Evolutionary conservation across 495 filamentous ascomycete species (phyloP).

Genomic region (Penicillium riverlandense): DNA sequence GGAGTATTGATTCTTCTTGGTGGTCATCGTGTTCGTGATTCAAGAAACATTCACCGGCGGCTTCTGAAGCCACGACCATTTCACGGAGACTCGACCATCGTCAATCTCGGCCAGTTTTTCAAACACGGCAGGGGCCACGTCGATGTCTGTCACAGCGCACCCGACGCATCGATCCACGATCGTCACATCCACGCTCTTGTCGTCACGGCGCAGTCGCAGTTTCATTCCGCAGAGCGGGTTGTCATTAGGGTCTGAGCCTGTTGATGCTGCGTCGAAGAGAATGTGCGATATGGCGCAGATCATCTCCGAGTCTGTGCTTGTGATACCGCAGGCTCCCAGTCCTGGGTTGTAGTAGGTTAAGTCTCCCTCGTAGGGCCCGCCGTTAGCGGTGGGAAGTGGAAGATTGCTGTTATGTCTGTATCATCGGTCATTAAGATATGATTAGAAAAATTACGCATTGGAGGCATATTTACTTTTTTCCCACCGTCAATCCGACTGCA

Average conservation of each 20-base stretch:
- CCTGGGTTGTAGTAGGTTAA: slow-evolving; percentile 64
- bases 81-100: slow-evolving; percentile 52
- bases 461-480: slow-evolving; percentile 8
- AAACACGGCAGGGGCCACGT: slow-evolving; percentile 58
- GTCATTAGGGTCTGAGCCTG: slow-evolving; percentile 53
- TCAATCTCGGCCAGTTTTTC: slow-evolving; percentile 46
- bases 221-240: slow-evolving; percentile 65
- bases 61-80: slow-evolving; percentile 60
- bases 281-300: slow-evolving; percentile 62
- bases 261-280: slow-evolving; percentile 56
- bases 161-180: slow-evolving; percentile 72
- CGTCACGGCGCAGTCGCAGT: slow-evolving; percentile 48
- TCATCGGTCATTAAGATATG: no score
- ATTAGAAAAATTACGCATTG: no score
- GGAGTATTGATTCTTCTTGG: slow-evolving; percentile 35
- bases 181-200: slow-evolving; percentile 53
- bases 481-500: slow-evolving; percentile 40
- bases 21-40: slow-evolving; percentile 1
- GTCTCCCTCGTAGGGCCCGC: slow-evolving; percentile 51
- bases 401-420: slow-evolving; percentile 25
- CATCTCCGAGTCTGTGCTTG: slow-evolving; percentile 39
- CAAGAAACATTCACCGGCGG: slow-evolving; percentile 12
- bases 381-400: slow-evolving; percentile 47
- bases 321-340: slow-evolving; percentile 65
- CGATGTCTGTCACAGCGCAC: slow-evolving; percentile 58